phyloP scores from a whole-genome alignment of 768 basidiomycete genomes.

The Podaxis rugospora region DNA sequence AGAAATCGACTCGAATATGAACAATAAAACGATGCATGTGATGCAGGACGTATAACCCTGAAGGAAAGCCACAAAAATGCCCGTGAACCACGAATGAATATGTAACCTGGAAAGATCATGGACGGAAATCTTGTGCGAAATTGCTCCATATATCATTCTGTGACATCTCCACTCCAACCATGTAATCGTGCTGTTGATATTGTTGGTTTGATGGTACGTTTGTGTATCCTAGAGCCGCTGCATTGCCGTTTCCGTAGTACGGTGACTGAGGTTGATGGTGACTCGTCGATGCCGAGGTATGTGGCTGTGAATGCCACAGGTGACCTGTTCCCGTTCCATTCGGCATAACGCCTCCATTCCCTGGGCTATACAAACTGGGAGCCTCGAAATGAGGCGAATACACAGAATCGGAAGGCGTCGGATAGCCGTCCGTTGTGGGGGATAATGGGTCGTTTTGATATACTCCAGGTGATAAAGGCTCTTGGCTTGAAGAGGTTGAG shows the following conservation, averaged over 20 bases:
- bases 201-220: background rate
- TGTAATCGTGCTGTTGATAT: constrained; percentile 6
- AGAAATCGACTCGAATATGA: background rate
- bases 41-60: background rate
- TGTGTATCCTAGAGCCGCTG: background rate
- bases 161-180: constrained; percentile 11
- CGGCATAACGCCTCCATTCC: background rate
- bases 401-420: background rate
- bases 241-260: background rate
- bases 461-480: background rate
- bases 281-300: constrained; percentile 13
- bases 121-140: constrained; percentile 27
- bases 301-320: constrained; percentile 2
- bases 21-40: background rate
- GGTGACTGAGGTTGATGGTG: constrained; percentile 5
- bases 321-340: background rate
- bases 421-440: background rate
- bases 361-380: background rate
- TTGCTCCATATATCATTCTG: constrained; percentile 37
- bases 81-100: background rate
- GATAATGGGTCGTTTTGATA: background rate
- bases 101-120: background rate
- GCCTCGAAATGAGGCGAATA: constrained; percentile 8
- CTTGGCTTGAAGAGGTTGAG: constrained; percentile 1
- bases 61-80: background rate